Evolutionary conservation across 768 basidiomycete species (phyloP).

Genomic region (Hydnomerulius pinastri): DNA sequence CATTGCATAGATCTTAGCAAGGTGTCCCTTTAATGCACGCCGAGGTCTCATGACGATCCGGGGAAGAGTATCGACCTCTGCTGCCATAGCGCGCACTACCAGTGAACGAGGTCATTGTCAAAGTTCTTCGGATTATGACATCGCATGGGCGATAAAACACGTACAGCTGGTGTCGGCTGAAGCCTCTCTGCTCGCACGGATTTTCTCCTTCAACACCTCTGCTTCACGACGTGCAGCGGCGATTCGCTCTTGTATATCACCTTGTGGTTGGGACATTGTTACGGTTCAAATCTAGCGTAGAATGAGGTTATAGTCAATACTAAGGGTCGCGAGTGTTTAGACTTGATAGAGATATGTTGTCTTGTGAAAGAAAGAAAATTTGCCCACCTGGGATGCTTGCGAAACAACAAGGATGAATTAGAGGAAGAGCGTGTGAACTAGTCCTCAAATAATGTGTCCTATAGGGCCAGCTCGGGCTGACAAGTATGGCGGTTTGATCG

Average conservation of each 20-base stretch:
- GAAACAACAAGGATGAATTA: conserved; percentile 27
- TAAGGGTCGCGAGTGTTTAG: not conserved
- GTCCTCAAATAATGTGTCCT: conserved; percentile 14
- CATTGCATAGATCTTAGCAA: conserved; percentile 99
- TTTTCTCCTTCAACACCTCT: conserved; percentile 98
- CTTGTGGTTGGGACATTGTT: conserved; percentile 75
- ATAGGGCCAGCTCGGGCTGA: conserved; percentile 10
- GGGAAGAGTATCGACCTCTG: conserved; percentile 93
- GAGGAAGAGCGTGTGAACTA: conserved; percentile 29
- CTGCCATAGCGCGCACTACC: conserved; percentile 96
- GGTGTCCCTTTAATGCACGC: conserved; percentile 92
- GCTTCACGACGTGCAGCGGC: conserved; percentile 96
- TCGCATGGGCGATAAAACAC: conserved; percentile 36
- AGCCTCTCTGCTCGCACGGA: conserved; percentile 92
- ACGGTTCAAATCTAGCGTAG: conserved; percentile 7
- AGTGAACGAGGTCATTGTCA: conserved; percentile 15
- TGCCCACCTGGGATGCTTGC: conserved; percentile 30
- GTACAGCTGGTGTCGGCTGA: conserved; percentile 96
- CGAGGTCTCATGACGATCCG: conserved; percentile 97
- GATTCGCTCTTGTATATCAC: conserved; percentile 90
- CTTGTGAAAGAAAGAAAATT: conserved; percentile 23
- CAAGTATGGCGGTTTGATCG: conserved; percentile 10
- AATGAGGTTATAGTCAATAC: conserved; percentile 1
- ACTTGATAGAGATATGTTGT: conserved; percentile 5
- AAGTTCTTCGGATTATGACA: conserved; percentile 1